Conservation (phyloP, 768 basidiomycete species). For the Cystofilobasidium ferigula region DNA sequence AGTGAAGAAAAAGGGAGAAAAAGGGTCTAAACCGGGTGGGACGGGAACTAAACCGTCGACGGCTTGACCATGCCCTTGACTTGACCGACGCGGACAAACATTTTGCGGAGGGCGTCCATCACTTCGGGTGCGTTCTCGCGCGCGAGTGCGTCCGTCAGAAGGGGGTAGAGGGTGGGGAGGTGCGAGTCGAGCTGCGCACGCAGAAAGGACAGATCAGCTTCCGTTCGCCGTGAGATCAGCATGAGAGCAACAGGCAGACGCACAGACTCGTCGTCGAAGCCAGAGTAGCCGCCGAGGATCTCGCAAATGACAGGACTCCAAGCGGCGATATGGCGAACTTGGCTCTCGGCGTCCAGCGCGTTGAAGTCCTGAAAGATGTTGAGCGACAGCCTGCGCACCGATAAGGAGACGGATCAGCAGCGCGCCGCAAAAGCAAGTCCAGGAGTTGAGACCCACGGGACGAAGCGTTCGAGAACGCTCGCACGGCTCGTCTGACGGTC, state of each 20-base stretch:
- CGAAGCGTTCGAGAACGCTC: conserved; percentile 63
- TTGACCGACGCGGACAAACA: conserved; percentile 50
- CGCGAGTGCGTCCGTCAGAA: conserved; percentile 70
- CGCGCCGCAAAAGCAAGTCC: background rate
- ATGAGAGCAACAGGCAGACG: conserved; percentile 38
- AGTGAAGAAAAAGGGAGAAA: background rate
- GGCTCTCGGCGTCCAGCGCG: conserved; percentile 75
- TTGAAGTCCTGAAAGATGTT: conserved; percentile 85
- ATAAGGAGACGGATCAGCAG: conserved; percentile 40
- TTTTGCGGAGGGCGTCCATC: conserved; percentile 62
- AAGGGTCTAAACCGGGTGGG: background rate
- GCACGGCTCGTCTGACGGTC: conserved; percentile 50
- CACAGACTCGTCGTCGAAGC: conserved; percentile 82
- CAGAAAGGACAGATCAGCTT: background rate
- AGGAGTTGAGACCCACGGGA: conserved; percentile 48
- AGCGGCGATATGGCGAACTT: conserved; percentile 85
- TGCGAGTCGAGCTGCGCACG: conserved; percentile 67
- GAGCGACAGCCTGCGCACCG: conserved; percentile 60
- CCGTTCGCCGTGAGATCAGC: background rate
- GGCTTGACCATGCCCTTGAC: conserved; percentile 1
- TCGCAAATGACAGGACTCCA: conserved; percentile 99
- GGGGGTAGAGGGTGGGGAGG: conserved; percentile 78
- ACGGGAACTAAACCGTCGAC: background rate
- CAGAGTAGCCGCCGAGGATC: conserved; percentile 76
- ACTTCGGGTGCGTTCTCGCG: conserved; percentile 76